Conservation (phyloP, 805 yeast species). For the Zygoascus flipseniorum region DNA sequence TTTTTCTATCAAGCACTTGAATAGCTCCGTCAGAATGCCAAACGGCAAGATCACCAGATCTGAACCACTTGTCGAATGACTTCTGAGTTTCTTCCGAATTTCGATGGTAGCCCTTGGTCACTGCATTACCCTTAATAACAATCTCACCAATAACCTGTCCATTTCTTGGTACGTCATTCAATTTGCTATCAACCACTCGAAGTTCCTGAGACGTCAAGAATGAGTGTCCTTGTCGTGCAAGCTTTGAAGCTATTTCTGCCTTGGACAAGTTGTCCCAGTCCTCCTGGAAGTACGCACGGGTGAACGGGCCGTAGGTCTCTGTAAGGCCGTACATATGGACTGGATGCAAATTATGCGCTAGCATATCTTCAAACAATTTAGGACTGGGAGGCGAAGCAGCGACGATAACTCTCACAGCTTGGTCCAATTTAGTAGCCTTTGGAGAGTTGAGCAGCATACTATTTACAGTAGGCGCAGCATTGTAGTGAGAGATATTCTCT, state of each 20-base stretch:
- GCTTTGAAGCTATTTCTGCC: slow-evolving; percentile 18
- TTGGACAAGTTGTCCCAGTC: slow-evolving; percentile 25
- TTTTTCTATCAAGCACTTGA: slow-evolving; percentile 28
- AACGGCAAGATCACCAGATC: slow-evolving; percentile 30
- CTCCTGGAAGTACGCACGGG: slow-evolving; percentile 24
- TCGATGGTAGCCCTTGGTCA: slow-evolving; percentile 27
- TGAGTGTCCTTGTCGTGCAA: slow-evolving; percentile 30
- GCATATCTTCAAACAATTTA: slow-evolving; percentile 27
- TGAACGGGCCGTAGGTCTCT: slow-evolving; percentile 31
- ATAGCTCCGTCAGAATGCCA: slow-evolving; percentile 28
- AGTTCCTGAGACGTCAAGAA: slow-evolving; percentile 23
- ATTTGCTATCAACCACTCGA: slow-evolving; percentile 20
- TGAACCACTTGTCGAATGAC: slow-evolving; percentile 28
- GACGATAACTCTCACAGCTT: slow-evolving; percentile 26
- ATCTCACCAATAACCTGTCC: slow-evolving; percentile 30
- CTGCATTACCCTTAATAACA: slow-evolving; percentile 26
- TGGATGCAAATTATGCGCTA: slow-evolving; percentile 24
- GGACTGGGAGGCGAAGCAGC: slow-evolving; percentile 33
- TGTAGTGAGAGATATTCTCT: slow-evolving; percentile 25
- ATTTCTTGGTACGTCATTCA: slow-evolving; percentile 22
- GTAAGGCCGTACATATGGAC: slow-evolving; percentile 31
- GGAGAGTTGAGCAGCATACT: slow-evolving; percentile 25
- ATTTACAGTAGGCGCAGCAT: slow-evolving; percentile 33
- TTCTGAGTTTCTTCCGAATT: slow-evolving; percentile 27
- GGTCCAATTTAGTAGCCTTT: slow-evolving; percentile 21